Evolutionary conservation across 371 early-diverging fungal species (phyloP).

Genomic region (Fennellomyces sp.): DNA sequence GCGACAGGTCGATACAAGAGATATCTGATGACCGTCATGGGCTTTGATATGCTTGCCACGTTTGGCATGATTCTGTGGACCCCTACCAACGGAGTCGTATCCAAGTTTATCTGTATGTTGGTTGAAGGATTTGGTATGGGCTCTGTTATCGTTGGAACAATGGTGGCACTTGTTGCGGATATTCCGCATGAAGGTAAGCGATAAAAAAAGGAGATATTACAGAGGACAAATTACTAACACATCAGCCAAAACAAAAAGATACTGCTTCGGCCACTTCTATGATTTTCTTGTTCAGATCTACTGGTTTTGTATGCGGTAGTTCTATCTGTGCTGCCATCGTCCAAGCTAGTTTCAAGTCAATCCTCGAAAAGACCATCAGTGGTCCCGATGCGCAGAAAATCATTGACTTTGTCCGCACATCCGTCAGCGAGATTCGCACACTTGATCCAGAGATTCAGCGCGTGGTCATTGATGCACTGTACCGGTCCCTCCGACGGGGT

Average conservation of each 20-base stretch:
- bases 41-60: conserved; percentile 4
- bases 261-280: conserved; percentile 50
- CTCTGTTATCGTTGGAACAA: conserved; percentile 42
- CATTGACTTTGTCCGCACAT: conserved; percentile 41
- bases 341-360: conserved; percentile 37
- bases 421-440: conserved; percentile 31
- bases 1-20: conserved; percentile 29
- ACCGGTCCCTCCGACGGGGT: conserved; percentile 14
- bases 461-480: conserved; percentile 19
- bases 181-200: conserved; percentile 33
- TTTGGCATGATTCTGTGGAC: conserved; percentile 16
- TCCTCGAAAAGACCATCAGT: conserved; percentile 23
- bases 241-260: too few species aligned
- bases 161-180: conserved; percentile 51
- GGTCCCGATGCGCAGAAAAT: conserved; percentile 42
- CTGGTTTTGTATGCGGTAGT: conserved; percentile 46
- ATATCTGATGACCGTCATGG: conserved; percentile 20
- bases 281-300: conserved; percentile 51
- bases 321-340: conserved; percentile 43
- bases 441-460: conserved; percentile 29
- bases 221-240: too few species aligned
- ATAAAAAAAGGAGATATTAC: too few species aligned
- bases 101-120: conserved; percentile 27
- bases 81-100: conserved; percentile 5
- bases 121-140: conserved; percentile 50